Base-by-base conservation (phyloP, 352 stramenopile species). In the Phytophthora pinifolia region DNA sequence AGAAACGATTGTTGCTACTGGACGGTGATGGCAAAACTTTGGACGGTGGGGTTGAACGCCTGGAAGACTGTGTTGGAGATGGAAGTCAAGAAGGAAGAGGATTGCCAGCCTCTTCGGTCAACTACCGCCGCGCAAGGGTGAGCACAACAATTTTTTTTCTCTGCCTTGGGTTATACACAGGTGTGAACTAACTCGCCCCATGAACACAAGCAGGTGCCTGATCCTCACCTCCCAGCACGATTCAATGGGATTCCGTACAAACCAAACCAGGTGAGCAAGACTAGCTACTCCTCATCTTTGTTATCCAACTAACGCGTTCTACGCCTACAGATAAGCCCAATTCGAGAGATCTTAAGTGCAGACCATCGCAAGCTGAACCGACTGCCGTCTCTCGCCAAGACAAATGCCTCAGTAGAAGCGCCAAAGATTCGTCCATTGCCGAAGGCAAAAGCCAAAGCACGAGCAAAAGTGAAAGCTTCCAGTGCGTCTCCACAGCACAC, bases 161-260 rank as follows among this genome's bases (percentile, higher is more conserved):
- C 17, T 38, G 6, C 12, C 9, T 29, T 45, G 25, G 12, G 33
- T 35, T 8, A 17, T 43, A 29, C 10, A 30, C n/a, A 18, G 51
- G 14, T 41, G 9, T n/a, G 27, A 30, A 52, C n/a, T 35, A 27
- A 27, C 22, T 27, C 22, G 22, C 20, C 20, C 20, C 20, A 25
- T 31, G 5, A 13, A 9, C 52, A 17, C 39, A 25, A 10, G 6
- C 45, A 83, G 73, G 73, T 50, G 1, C 70, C 68, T 9, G 78
- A 88, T 30, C 78, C 75, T 10, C 67, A 86, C 44, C 39, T 88
- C 5, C 78, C 78, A 15, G 78, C 78, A 6, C 59, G 78, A 32
- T 86, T 85, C 58, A 88, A 88, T 25, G 71, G 71, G 22, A 53
- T 88, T 27, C 73, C 78, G n/a, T 88, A 80, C 52, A 75, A 57